phyloP scores from a whole-genome alignment of 805 yeast genomes.

The Candida alai region DNA sequence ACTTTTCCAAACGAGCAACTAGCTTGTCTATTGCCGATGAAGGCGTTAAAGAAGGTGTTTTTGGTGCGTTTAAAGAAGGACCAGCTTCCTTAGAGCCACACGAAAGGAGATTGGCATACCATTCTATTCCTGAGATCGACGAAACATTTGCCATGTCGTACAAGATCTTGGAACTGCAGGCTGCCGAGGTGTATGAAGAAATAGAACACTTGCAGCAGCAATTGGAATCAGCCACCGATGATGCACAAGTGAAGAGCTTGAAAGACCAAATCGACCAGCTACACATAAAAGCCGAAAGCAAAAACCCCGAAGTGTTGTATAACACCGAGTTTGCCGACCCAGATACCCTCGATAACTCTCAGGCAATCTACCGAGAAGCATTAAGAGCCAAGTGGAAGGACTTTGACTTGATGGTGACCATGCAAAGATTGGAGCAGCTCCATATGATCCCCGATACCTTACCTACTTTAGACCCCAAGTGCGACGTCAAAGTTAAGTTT shows the following conservation, averaged over 20 bases:
- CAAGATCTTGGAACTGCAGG: conserved; percentile 50
- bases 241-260: conserved; percentile 9
- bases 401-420: conserved; percentile 67
- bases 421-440: conserved; percentile 89
- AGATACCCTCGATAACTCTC: conserved; percentile 57
- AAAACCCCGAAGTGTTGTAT: conserved; percentile 83
- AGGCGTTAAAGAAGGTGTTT: conserved; percentile 18
- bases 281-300: conserved; percentile 58
- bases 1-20: conserved; percentile 26
- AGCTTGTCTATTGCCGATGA: conserved; percentile 22
- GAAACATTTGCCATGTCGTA: conserved; percentile 72
- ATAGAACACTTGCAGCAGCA: conserved; percentile 33
- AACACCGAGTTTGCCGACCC: conserved; percentile 47
- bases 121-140: conserved; percentile 64
- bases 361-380: conserved; percentile 76
- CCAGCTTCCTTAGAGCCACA: conserved; percentile 49
- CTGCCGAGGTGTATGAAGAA: conserved; percentile 34
- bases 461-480: conserved; percentile 81
- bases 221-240: conserved; percentile 17
- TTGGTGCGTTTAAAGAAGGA: conserved; percentile 33
- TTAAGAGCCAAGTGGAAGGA: conserved; percentile 70
- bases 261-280: conserved; percentile 22
- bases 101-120: conserved; percentile 48
- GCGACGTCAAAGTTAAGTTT: conserved; percentile 70
- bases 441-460: conserved; percentile 89